phyloP scores from a whole-genome alignment of 257 asterid genomes.

The Solanum arcanum region DNA sequence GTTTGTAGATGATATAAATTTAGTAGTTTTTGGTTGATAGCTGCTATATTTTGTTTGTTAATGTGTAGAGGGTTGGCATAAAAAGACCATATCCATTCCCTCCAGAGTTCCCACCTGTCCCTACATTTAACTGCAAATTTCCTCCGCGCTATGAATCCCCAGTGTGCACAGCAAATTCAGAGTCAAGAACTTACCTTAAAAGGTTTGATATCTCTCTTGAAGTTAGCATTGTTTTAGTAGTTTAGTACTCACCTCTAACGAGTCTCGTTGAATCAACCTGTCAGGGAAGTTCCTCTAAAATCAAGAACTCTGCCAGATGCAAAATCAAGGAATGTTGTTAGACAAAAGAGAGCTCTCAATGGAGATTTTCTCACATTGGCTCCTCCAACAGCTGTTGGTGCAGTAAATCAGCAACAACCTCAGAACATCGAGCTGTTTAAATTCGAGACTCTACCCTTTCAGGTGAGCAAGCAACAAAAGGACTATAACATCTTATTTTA shows the following conservation, averaged over 20 bases:
- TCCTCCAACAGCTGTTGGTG: constrained; percentile 39
- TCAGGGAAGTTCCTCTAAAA: constrained; percentile 44
- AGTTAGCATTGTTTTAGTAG: neutral
- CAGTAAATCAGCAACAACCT: constrained; percentile 6
- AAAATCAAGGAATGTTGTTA: constrained; percentile 3
- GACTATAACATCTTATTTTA: too few relatives aligned
- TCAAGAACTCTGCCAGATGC: constrained; percentile 17
- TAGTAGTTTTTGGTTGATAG: neutral
- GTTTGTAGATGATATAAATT: neutral
- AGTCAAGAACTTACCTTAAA: constrained; percentile 19
- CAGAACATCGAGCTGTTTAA: constrained; percentile 9
- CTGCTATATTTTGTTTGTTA: constrained; percentile 7
- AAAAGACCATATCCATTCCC: constrained; percentile 50
- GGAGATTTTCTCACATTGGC: constrained; percentile 75
- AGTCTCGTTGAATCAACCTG: neutral
- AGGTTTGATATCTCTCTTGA: constrained; percentile 21
- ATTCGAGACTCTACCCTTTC: constrained; percentile 13
- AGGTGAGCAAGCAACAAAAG: constrained; percentile 25
- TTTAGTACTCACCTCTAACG: neutral
- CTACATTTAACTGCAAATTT: constrained; percentile 18
- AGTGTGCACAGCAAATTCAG: constrained; percentile 12
- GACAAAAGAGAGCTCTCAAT: constrained; percentile 22
- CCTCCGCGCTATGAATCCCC: constrained; percentile 6
- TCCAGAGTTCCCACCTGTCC: constrained; percentile 24
- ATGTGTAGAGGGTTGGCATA: constrained; percentile 44